Evolutionary conservation across 2,329 filamentous ascomycete species (phyloP), one percentile per base, ranked within the genome.

Genomic region (Phaeosphaeria sp.): DNA sequence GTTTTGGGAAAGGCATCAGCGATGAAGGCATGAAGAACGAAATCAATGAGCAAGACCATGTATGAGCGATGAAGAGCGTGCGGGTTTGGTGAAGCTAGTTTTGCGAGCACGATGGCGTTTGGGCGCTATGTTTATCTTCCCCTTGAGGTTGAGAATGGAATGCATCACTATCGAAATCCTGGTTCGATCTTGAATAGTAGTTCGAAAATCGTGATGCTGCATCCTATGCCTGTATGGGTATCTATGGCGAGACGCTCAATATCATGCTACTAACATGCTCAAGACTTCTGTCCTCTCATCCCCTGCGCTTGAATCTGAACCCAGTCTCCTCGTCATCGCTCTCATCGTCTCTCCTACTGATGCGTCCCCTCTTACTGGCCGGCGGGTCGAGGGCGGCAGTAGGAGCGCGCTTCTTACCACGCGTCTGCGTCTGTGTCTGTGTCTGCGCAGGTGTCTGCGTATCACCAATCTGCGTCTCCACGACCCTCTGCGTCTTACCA

Each of bases 291-390:
- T 6, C 2, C 21, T 36, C 42, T 43, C 55, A 61, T 44, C 53
- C 58, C 46, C 65, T 64, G 49, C 65, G 77, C 63, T 81, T 80
- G 63, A 87, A 87, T 53, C 82, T 79, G 64, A 86, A 86, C 30
- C 83, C 83, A 56, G 82, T 76, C 61, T 83, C 84, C 65, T 87
- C 85, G 25, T 86, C 85, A 66, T 85, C 85, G 45, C 85, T 85
- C 43, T 82, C 83, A 33, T 84, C 82, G 6, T 77, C 74, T 33
- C 67, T 64, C 45, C 57, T 61, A 3, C 51, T 36, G 25, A 63
- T 46, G 25, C 65, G 69, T 3, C 63, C 65, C 53, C 65, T 71
- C 69, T 75, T 77, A 24, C 61, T 63, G 39, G 64, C 60, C 13
- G 74, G 72, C 52, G 67, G 67, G 24, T 63, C 67, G 22, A 58